These are phyloP conservation scores for Cystobasidium ongulense DNA, from an alignment of 768 basidiomycete species.

Conservation along the genomic window DNA sequence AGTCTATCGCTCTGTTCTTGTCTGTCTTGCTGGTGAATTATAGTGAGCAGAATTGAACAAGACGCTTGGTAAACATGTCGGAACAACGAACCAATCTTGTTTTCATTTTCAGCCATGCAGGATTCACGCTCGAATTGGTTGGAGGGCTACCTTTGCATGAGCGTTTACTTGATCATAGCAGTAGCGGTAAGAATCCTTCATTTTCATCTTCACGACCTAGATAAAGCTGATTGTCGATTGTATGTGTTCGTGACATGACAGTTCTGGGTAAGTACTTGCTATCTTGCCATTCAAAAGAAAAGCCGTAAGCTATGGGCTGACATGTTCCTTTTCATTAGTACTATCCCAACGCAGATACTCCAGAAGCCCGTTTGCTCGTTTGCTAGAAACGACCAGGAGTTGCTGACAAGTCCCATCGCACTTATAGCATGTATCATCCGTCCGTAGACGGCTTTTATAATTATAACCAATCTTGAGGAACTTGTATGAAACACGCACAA, in stretches of 20 bases:
- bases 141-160: constrained; percentile 18
- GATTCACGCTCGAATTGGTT: constrained; percentile 25
- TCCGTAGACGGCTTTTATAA: no score
- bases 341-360: constrained; percentile 14
- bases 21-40: constrained; percentile 22
- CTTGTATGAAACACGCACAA: no score
- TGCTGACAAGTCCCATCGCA: no score
- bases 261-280: not conserved
- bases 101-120: constrained; percentile 17
- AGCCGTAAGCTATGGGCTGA: no score
- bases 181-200: not conserved
- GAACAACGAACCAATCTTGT: no score
- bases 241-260: not conserved
- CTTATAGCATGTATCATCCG: no score
- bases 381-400: not conserved
- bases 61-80: no score
- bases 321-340: not conserved
- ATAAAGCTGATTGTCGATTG: no score
- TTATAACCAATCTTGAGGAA: no score
- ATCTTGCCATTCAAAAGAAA: not conserved
- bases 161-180: not conserved
- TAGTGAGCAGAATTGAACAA: no score
- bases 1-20: constrained; percentile 25
- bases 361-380: constrained; percentile 12
- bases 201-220: no score